A percentile compares a stretch with the other conserved stretches of the same genome.
phyloP scores from a whole-genome alignment of 2,329 filamentous ascomycete genomes.

The Thielaviopsis musarum region DNA sequence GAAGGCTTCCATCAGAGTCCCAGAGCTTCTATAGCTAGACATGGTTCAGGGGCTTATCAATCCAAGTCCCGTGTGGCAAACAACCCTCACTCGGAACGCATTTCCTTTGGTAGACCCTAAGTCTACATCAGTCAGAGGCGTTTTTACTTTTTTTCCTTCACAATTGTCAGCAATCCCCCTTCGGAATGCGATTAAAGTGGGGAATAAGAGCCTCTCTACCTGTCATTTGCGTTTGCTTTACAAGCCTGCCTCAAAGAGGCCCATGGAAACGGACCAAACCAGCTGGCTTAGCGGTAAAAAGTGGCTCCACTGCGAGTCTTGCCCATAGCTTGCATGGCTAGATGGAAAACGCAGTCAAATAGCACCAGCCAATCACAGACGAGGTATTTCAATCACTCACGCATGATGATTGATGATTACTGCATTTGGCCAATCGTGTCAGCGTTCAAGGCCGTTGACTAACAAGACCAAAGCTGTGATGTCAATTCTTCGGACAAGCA shows the following conservation, averaged over 20 bases:
- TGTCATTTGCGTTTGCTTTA: not conserved
- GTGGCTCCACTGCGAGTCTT: constrained; percentile 2
- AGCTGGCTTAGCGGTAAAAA: not conserved
- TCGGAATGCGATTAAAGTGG: not conserved
- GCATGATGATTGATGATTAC: constrained; percentile 6
- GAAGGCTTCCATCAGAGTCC: too few relatives aligned
- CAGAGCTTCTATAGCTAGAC: too few relatives aligned
- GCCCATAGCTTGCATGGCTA: not conserved
- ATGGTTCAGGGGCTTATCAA: too few relatives aligned
- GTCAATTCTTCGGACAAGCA: constrained; percentile 1
- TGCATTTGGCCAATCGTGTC: constrained; percentile 5
- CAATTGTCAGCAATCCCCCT: not conserved
- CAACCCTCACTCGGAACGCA: too few relatives aligned
- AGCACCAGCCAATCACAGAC: constrained; percentile 6
- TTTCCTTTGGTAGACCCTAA: not conserved
- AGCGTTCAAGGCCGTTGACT: constrained; percentile 1
- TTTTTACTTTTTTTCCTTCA: not conserved
- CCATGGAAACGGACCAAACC: not conserved
- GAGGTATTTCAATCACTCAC: constrained; percentile 11
- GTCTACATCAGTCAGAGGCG: not conserved
- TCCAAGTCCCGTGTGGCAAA: too few relatives aligned
- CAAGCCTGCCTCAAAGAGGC: not conserved
- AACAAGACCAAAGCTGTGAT: constrained; percentile 1
- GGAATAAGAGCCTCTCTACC: not conserved
- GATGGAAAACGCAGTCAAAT: not conserved